phyloP scores from a whole-genome alignment of 1,284 basidiomycete species.

The Sanghuangporus sanghuang region DNA sequence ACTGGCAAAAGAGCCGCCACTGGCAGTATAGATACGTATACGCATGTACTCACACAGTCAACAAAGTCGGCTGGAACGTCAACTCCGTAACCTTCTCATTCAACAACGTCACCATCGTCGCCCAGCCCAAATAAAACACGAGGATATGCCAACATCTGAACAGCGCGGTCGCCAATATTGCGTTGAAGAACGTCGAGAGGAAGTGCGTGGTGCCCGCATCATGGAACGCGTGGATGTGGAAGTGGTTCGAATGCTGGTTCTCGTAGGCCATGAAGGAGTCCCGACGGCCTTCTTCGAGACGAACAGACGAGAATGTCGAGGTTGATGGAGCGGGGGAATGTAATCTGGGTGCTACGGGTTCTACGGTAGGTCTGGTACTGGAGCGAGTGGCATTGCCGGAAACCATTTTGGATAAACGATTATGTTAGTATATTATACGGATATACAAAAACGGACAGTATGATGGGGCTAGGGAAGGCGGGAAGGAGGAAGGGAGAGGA shows the following conservation, averaged over 20 bases:
- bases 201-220: not conserved
- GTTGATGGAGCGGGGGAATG: no score
- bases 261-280: slow-evolving; percentile 14
- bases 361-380: not conserved
- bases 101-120: slow-evolving; percentile 47
- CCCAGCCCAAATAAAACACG: slow-evolving; percentile 56
- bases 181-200: slow-evolving; percentile 37
- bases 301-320: not conserved
- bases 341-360: no score
- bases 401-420: not conserved
- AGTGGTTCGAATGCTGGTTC: slow-evolving; percentile 15
- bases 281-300: not conserved
- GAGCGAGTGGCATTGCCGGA: not conserved
- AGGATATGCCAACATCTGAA: slow-evolving; percentile 67
- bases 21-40: not conserved
- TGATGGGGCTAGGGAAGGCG: not conserved
- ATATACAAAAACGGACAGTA: not conserved
- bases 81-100: slow-evolving; percentile 42
- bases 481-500: not conserved
- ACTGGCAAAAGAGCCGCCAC: not conserved
- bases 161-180: slow-evolving; percentile 54
- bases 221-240: slow-evolving; percentile 1
- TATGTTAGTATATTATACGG: not conserved
- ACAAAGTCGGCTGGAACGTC: slow-evolving; percentile 43
- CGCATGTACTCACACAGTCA: slow-evolving; percentile 49